These are phyloP conservation scores for Arthrobotrys entomopaga DNA, from an alignment of 2,329 filamentous ascomycete species.

Conservation along the genomic window DNA sequence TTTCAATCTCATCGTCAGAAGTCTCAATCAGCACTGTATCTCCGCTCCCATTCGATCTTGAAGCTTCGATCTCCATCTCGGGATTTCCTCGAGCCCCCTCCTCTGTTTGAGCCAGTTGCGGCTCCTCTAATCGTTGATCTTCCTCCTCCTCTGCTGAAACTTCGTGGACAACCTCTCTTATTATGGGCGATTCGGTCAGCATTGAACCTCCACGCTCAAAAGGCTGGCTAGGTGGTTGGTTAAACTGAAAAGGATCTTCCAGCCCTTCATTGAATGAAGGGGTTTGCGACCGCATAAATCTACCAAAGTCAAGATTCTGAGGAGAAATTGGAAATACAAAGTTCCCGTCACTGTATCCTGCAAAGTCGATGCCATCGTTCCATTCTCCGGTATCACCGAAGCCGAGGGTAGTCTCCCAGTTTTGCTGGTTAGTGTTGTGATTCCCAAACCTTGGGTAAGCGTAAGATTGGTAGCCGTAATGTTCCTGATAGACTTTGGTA, in stretches of 20 bases:
- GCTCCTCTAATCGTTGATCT: background rate
- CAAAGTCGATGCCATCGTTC: too few species aligned
- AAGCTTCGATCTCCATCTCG: too few species aligned
- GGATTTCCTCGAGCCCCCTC: background rate
- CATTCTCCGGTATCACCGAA: too few species aligned
- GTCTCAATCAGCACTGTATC: too few species aligned
- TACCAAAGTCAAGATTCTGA: conserved; percentile 1
- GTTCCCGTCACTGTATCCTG: conserved; percentile 4
- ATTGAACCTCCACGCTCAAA: conserved; percentile 4
- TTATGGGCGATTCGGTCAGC: conserved; percentile 3
- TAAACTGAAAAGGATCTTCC: background rate
- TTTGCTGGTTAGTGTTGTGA: too few species aligned
- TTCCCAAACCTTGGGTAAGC: too few species aligned
- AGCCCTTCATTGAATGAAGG: background rate
- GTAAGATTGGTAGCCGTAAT: too few species aligned
- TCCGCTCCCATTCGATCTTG: too few species aligned
- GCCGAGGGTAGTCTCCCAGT: too few species aligned
- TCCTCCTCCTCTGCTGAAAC: background rate
- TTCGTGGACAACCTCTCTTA: background rate
- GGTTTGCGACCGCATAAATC: background rate
- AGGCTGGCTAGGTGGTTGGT: background rate
- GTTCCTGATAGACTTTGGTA: too few species aligned
- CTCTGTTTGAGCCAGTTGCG: background rate
- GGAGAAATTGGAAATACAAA: conserved; percentile 1
- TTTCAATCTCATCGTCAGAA: background rate